These are phyloP conservation scores for Dryas drummondii DNA, from an alignment of 306 rosid genomes.

Conservation along the genomic window DNA sequence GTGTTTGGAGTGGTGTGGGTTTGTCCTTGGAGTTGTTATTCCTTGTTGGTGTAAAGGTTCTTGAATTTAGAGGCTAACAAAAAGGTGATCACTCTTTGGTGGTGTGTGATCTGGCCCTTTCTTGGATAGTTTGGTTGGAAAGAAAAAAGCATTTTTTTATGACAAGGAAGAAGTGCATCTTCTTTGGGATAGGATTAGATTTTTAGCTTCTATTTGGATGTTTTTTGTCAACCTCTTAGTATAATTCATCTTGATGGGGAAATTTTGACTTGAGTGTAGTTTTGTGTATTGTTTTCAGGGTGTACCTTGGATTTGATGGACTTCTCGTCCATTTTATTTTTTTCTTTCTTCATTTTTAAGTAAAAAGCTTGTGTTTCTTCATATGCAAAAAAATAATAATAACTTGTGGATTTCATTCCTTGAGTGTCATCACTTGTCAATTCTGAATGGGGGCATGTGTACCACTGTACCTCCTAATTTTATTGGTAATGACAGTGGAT, in stretches of 20 bases:
- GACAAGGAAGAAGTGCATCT: neutral
- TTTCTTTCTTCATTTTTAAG: neutral
- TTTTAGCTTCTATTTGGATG: neutral
- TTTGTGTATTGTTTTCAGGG: neutral
- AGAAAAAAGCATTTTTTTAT: neutral
- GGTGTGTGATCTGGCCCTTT: neutral
- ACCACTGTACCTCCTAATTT: neutral
- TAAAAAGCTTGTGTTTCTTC: neutral
- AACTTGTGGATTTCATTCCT: slow-evolving; percentile 13
- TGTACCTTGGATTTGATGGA: neutral
- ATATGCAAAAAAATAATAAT: neutral
- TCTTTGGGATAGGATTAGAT: neutral
- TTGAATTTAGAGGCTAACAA: neutral
- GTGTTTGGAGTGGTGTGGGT: neutral
- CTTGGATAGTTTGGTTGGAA: neutral
- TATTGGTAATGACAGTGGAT: neutral
- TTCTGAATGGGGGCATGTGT: neutral
- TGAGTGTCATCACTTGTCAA: slow-evolving; percentile 6
- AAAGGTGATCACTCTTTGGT: neutral
- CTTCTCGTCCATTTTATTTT: neutral
- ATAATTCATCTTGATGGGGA: neutral
- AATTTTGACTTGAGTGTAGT: neutral
- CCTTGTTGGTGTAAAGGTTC: neutral
- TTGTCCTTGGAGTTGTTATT: neutral
- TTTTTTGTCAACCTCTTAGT: neutral